Conservation (phyloP, 106 monocot species). For the Apostasia ramifera region DNA sequence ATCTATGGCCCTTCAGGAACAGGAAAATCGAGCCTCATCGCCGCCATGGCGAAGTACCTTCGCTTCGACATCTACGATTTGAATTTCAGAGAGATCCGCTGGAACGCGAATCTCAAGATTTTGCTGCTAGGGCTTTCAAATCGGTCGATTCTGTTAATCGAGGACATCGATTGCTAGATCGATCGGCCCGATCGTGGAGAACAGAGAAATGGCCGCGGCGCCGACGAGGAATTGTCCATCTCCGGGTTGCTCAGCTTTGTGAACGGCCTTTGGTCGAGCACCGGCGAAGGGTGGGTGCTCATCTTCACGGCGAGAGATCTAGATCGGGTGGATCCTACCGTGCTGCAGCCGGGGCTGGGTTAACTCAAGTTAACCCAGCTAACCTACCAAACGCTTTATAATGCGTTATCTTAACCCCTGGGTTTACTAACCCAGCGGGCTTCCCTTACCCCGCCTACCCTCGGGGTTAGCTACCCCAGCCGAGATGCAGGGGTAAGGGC, state of each 20-base stretch:
- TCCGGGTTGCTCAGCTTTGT: background rate
- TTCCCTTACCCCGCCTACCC: no score
- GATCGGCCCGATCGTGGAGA: no score
- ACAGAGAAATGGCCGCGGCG: no score
- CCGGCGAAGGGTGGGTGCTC: background rate
- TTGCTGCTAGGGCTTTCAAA: background rate
- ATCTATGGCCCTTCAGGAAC: no score
- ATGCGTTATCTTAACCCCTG: no score
- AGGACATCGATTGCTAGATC: constrained; percentile 1
- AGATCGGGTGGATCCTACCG: background rate
- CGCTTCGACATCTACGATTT: background rate
- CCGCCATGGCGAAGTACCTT: background rate
- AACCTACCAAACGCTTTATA: no score
- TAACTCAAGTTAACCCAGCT: background rate
- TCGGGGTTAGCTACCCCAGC: background rate
- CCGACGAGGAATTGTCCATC: background rate
- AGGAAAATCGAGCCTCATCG: no score
- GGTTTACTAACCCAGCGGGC: no score
- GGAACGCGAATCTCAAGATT: background rate
- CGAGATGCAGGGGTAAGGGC: no score
- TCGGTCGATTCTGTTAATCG: background rate
- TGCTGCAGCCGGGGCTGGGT: background rate
- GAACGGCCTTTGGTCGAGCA: background rate
- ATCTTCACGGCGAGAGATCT: background rate
- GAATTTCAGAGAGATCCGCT: background rate